Evolutionary conservation across 225 moss, liverwort and hornwort species (phyloP).

Genomic region (Marchantia paleacea): DNA sequence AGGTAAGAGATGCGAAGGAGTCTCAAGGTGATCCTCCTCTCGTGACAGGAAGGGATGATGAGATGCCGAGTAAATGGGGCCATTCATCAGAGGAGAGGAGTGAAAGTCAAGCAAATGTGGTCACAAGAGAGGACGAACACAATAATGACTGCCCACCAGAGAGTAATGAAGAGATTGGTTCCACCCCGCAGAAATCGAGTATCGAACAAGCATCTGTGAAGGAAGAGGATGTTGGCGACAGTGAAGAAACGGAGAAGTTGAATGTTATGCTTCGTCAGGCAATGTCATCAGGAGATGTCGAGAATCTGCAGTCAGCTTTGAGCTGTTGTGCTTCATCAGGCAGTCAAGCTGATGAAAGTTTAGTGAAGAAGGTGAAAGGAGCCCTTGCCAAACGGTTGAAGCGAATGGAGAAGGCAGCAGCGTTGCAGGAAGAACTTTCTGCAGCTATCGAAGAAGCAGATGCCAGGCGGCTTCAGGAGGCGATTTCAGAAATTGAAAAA

Average conservation of each 20-base stretch:
- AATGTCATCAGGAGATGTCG: conserved; percentile 20
- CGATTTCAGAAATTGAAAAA: conserved; percentile 8
- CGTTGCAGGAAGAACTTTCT: conserved; percentile 12
- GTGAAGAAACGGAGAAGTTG: conserved; percentile 1
- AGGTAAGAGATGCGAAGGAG: not conserved
- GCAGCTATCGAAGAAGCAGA: conserved; percentile 6
- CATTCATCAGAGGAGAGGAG: too few species aligned
- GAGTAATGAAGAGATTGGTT: not conserved
- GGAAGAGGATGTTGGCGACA: not conserved
- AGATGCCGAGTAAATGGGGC: not conserved
- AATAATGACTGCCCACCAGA: not conserved
- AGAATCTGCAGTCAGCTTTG: conserved; percentile 17
- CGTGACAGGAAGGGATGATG: not conserved
- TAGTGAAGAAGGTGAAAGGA: conserved; percentile 21
- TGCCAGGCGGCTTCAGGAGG: not conserved
- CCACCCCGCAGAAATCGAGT: not conserved
- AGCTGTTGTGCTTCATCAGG: conserved; percentile 7
- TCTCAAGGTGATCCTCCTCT: not conserved
- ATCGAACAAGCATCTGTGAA: not conserved
- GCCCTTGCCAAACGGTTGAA: conserved; percentile 20
- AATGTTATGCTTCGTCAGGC: conserved; percentile 8
- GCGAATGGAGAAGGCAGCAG: conserved; percentile 16
- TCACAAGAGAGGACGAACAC: not conserved
- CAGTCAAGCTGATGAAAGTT: conserved; percentile 11
- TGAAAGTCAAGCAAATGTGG: not conserved